Evolutionary conservation across 352 stramenopile genomes (phyloP), one percentile per base, ranked within the genome.

Genomic region (Globisporangium ultimum): DNA sequence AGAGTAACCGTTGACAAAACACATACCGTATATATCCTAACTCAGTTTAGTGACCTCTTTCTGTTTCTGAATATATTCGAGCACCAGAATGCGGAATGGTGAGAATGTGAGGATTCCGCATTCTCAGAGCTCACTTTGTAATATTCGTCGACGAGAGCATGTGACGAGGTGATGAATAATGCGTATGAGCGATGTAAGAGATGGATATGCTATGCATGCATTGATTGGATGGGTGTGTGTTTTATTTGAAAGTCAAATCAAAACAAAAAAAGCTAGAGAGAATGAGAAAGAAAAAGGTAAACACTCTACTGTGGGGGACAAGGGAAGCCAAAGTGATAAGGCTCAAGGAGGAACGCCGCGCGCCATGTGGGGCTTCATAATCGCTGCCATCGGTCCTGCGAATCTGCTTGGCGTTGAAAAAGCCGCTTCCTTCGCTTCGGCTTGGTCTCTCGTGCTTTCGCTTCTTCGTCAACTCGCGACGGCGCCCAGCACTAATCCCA

Each of bases 271-370:
- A 38, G 17, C 28, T 12, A 57, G 21, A 48, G 10, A 24, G 42
- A 47, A 58, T 36, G 28, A 43, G 18, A 45, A 36, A 54, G 45
- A 47, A 54, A 48, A 54, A 61, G 34, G 51, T 46, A 47, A 46
- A 55, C 32, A 49, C 46, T 61, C 55, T 55, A 49, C 36, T 45
- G 38, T 36, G 55, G 32, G 13, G 18, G 40, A 21, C 28, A 45
- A 45, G 17, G 40, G 17, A 45, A 45, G 40, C 40, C 40, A 45
- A 45, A 3, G 12, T n/a, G 40, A n/a, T 18, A n/a, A n/a, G 40
- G 40, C 40, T 15, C 3, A 15, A 45, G 40, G 40, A 36, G 28
- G 28, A 36, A 36, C 28, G 28, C 28, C 28, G 8, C 28, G 28
- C 28, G 28, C 28, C 28, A 36, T 10, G 7, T 36, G 28, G 28